Evolutionary conservation across 768 basidiomycete genomes (phyloP), one percentile per base, ranked within the genome.

Genomic region (Chalciporus chontae): DNA sequence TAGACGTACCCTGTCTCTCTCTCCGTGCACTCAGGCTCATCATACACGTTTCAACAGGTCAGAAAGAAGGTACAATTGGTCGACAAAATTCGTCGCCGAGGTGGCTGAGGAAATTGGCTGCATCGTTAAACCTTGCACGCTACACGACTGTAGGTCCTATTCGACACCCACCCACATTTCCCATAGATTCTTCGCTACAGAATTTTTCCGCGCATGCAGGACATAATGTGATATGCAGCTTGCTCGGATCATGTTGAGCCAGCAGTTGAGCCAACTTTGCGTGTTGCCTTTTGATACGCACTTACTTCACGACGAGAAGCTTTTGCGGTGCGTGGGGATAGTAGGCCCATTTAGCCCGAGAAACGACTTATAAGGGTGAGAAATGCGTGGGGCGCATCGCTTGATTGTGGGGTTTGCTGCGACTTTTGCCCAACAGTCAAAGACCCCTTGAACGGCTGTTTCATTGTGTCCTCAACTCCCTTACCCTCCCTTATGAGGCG

Each of bases 31-130:
- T 47, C 27, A 38, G 39, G 31, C 48, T 61, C 37, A 57, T 52
- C 43, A 40, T 38, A 45, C 57, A 51, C 40, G 49, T 51, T 49
- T 46, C 50, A 56, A n/a, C 60, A 92, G 90, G 89, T 92, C 53
- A 80, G 90, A 67, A 80, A 81, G 72, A 91, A 87, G 71, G 87
- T 91, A 32, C 80, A 86, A 62, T 71, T 92, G 29, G 90, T 91
- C 56, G 77, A 79, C 53, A 82, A 83, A 69, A 91, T 91, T 61
- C 84, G 86, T 60, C 78, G 78, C 53, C 80, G 87, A 55, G 87
- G 87, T 60, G 82, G 81, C 62, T 90, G 52, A 67, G 31, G 52
- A 21, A 38, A 40, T 21, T 37, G 11, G 38, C 41, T 31, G 39
- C 5, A 17, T 42, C 21, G 18, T 21, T 26, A 26, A 50, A 29